Conservation (phyloP, 2,329 filamentous ascomycete species). For the Fusarium metavorans region DNA sequence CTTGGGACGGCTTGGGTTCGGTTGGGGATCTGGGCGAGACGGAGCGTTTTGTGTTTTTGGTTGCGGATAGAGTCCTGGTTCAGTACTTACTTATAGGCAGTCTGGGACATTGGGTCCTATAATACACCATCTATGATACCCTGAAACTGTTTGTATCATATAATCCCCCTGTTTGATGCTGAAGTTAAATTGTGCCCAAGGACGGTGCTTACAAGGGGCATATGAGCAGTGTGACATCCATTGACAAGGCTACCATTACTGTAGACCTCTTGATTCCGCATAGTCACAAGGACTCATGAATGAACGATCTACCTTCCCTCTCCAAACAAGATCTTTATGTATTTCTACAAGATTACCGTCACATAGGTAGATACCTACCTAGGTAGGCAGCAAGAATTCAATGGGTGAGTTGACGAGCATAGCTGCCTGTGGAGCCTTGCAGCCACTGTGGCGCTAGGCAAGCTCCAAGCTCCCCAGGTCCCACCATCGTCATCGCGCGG, state of each 20-base stretch:
- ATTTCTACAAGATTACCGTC: not conserved
- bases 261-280: not conserved
- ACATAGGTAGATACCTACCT: not conserved
- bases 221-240: not conserved
- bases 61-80: constrained; percentile 38
- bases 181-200: not conserved
- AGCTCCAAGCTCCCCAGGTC: constrained; percentile 45
- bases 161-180: not conserved
- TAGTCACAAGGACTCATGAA: too few species aligned
- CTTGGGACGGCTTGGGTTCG: constrained; percentile 26
- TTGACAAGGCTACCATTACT: not conserved
- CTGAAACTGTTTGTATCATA: constrained; percentile 24
- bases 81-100: constrained; percentile 35
- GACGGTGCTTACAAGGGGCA: not conserved
- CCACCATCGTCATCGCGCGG: constrained; percentile 50
- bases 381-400: not conserved
- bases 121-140: constrained; percentile 48
- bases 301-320: not conserved
- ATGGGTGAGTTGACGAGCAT: not conserved
- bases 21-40: constrained; percentile 10
- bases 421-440: constrained; percentile 6
- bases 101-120: constrained; percentile 30
- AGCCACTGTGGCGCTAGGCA: constrained; percentile 45
- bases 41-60: constrained; percentile 34
- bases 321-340: not conserved